Conservation (phyloP, 2,329 filamentous ascomycete species). For the Aspergillaceae sp. region DNA sequence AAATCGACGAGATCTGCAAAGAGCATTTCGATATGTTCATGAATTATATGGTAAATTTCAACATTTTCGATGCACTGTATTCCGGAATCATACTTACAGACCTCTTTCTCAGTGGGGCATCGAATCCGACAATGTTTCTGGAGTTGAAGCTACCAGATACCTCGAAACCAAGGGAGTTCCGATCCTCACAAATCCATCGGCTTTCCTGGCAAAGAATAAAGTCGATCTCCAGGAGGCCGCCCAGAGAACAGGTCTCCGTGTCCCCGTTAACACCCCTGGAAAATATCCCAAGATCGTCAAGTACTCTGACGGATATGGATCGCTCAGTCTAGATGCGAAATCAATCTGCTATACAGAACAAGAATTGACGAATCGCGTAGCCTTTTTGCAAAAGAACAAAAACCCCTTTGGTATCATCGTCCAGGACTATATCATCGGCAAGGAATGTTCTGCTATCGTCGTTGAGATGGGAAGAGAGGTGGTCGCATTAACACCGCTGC, state of each 20-base stretch:
- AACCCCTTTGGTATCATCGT: not conserved
- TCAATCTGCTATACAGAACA: constrained; percentile 2
- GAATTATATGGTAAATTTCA: constrained; percentile 3
- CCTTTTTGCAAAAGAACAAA: not conserved
- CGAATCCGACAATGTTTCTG: constrained; percentile 1
- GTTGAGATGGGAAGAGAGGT: constrained; percentile 4
- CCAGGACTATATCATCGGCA: constrained; percentile 4
- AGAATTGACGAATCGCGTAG: not conserved
- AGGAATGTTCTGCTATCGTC: constrained; percentile 1
- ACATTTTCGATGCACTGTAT: too few relatives aligned
- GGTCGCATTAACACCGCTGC: constrained; percentile 1
- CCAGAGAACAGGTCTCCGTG: not conserved
- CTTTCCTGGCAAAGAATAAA: constrained; percentile 1
- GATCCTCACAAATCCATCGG: not conserved
- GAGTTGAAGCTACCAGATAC: constrained; percentile 3
- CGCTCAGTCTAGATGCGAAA: not conserved
- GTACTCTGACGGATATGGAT: constrained; percentile 1
- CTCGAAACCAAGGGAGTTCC: constrained; percentile 5
- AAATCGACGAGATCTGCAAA: constrained; percentile 6
- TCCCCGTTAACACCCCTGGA: not conserved
- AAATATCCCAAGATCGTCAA: constrained; percentile 5
- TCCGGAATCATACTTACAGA: too few relatives aligned
- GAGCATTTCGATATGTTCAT: constrained; percentile 3
- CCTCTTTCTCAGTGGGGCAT: constrained; percentile 1
- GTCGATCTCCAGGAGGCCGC: not conserved